These are phyloP conservation scores for Daucus carota DNA, from an alignment of 129 eudicot genomes.

Conservation along the genomic window DNA sequence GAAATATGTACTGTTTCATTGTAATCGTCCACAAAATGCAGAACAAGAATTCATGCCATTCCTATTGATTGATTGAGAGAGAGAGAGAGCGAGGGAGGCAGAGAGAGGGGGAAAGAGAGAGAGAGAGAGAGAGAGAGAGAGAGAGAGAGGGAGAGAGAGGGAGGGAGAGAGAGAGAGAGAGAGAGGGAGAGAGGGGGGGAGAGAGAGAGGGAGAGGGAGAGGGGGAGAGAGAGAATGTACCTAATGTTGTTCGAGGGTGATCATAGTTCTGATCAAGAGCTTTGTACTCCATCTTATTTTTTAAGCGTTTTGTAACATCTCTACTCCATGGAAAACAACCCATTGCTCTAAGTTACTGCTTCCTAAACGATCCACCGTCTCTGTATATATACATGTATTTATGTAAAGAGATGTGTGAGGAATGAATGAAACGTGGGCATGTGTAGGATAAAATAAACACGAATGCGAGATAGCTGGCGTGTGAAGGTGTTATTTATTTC, in stretches of 20 bases:
- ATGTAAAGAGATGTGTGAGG: neutral
- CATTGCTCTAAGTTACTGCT: neutral
- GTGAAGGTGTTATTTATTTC: neutral
- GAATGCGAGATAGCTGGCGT: neutral
- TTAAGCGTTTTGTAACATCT: neutral
- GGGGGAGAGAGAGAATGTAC: neutral
- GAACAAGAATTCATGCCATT: too few species aligned
- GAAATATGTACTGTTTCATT: neutral
- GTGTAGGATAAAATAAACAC: neutral
- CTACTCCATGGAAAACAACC: slow-evolving; percentile 2
- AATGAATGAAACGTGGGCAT: neutral
- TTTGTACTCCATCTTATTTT: neutral
- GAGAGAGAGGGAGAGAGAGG: neutral
- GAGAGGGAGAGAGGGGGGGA: neutral
- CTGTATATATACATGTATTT: neutral
- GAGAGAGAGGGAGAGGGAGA: neutral
- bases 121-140: too few species aligned
- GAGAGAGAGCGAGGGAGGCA: neutral
- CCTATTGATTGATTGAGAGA: too few species aligned
- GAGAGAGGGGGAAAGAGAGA: neutral
- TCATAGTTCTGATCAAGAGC: neutral
- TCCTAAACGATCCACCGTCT: neutral
- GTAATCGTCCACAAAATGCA: neutral
- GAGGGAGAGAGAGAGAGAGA: neutral
- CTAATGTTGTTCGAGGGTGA: neutral